Evolutionary conservation across 345 rosid genomes (phyloP).

Genomic region (Arabis alpina): DNA sequence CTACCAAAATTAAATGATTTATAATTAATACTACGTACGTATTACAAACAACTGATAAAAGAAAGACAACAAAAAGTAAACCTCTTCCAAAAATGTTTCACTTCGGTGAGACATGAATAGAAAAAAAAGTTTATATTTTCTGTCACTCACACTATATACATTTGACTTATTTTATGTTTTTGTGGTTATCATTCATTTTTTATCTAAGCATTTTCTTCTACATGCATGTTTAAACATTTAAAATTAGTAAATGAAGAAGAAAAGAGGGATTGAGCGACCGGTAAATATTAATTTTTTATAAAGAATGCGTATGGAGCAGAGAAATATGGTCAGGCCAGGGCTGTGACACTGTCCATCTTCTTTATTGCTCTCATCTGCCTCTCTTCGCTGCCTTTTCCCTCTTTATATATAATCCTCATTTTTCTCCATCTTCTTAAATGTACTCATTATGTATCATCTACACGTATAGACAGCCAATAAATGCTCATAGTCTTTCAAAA

Average conservation of each 20-base stretch:
- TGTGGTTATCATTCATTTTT: not conserved
- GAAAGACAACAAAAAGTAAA: not conserved
- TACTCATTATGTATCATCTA: not conserved
- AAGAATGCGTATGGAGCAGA: constrained; percentile 29
- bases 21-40: not conserved
- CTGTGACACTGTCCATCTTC: constrained; percentile 40
- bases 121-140: constrained; percentile 1
- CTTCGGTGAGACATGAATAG: constrained; percentile 1
- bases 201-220: constrained; percentile 6
- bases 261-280: constrained; percentile 6
- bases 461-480: constrained; percentile 13
- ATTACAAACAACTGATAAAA: constrained; percentile 1
- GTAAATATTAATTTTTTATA: not conserved
- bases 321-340: constrained; percentile 44
- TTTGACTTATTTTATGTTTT: not conserved
- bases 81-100: constrained; percentile 1
- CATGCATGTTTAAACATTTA: not conserved
- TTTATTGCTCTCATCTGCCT: constrained; percentile 41
- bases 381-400: constrained; percentile 25
- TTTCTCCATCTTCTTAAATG: constrained; percentile 15
- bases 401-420: constrained; percentile 19
- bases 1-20: not conserved
- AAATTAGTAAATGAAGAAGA: not conserved
- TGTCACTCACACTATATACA: not conserved
- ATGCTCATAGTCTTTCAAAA: not conserved